Evolutionary conservation across 768 basidiomycete genomes (phyloP), one percentile per base, ranked within the genome.

Genomic region (Lactarius deliciosus): DNA sequence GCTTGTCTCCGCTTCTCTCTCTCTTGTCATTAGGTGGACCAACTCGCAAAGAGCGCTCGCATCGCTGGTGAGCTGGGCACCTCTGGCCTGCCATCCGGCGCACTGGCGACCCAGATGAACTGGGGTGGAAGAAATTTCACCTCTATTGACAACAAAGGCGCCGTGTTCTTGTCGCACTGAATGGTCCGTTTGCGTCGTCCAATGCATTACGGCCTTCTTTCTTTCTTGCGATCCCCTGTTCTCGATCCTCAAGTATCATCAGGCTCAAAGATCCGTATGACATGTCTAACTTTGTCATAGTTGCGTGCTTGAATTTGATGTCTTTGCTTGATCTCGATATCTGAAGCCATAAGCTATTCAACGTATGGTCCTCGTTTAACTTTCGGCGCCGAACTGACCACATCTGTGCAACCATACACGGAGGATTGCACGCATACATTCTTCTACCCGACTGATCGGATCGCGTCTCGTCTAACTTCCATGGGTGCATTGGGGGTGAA

Each of bases 11-110:
- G 11, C n/a, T 13, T 5, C n/a, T 5, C 3, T 34, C n/a, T 13
- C 15, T 55, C 11, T 28, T 36, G 25, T 50, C 7, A 8, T 30
- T 57, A 90, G 85, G 77, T 89, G 2, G 69, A 80, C 1, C 77
- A 77, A 1, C 78, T 90, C 5, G 87, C 81, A 3, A 84, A 80
- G 70, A 81, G 84, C n/a, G 78, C 87, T 6, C 76, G 78, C 28
- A 71, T 78, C 30, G 88, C 85, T 1, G 88, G 88, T 1, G 76
- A 75, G 18, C 74, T 87, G 2, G 88, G 89, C 1, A 82, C 84
- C 0, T 73, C 80, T 0, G 76, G 70, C 1, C 76, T 91, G 11
- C 82, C 85, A 0, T 53, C 81, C 20, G 74, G 74, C 22, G 81
- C 79, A 0, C 73, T 76, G 1, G 81, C 86, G 3, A 75, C 75